Percentiles rank a stretch among this genome's conserved stretches.
These are phyloP conservation scores for Amaranthus hypochondriacus DNA, from an alignment of 148 eudicot genomes.

Conservation along the genomic window DNA sequence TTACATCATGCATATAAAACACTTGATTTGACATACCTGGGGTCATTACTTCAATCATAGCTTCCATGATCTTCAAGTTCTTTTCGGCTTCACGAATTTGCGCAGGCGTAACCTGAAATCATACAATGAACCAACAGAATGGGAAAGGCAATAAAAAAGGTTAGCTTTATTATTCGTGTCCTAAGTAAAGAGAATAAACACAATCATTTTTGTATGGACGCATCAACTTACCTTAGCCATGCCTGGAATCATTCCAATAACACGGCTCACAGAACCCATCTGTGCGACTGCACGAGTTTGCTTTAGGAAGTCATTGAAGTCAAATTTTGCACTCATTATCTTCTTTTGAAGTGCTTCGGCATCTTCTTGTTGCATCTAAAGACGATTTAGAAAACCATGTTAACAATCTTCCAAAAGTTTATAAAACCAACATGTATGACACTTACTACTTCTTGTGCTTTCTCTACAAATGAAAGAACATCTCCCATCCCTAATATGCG, in stretches of 20 bases:
- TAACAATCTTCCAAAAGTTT: conserved; percentile 2
- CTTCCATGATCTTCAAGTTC: conserved; percentile 81
- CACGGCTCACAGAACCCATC: conserved; percentile 98
- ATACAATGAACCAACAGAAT: conserved; percentile 6
- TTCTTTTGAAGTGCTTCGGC: conserved; percentile 94
- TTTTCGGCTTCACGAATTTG: conserved; percentile 99
- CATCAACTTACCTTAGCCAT: conserved; percentile 74
- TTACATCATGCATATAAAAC: conserved; percentile 3
- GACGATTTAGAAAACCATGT: conserved; percentile 16
- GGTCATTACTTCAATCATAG: conserved; percentile 94
- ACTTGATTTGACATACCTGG: conserved; percentile 45
- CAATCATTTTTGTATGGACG: not conserved
- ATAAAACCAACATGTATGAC: conserved; percentile 1
- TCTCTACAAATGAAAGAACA: conserved; percentile 95
- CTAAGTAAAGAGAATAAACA: conserved; percentile 5
- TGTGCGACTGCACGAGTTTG: conserved; percentile 95
- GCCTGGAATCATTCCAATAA: conserved; percentile 98
- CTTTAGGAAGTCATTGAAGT: conserved; percentile 94
- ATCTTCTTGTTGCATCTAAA: conserved; percentile 91
- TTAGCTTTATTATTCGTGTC: conserved; percentile 8
- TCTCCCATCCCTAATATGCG: conserved; percentile 98
- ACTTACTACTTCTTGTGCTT: conserved; percentile 98
- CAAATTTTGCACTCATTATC: conserved; percentile 93
- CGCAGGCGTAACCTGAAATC: conserved; percentile 74
- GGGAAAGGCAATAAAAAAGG: not conserved